phyloP scores from a whole-genome alignment of 140 eudicot genomes.

The Anethum foeniculum region DNA sequence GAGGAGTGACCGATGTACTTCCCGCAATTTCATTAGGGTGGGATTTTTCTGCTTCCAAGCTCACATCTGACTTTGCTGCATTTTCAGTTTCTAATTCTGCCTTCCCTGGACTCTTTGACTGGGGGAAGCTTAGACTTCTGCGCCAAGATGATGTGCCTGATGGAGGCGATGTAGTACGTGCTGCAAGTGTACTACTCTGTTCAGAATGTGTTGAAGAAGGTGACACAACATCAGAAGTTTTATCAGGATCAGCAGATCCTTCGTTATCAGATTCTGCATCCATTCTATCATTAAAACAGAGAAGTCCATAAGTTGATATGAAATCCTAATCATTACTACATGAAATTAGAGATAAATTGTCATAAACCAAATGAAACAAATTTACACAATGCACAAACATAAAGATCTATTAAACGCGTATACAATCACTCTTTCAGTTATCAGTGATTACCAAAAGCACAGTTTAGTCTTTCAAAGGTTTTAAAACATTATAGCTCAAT shows the following conservation, averaged over 20 bases:
- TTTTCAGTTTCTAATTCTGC: conserved; percentile 32
- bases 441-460: not conserved
- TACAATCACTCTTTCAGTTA: not conserved
- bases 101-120: conserved; percentile 25
- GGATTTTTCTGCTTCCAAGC: conserved; percentile 33
- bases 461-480: not conserved
- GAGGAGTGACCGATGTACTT: conserved; percentile 28
- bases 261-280: conserved; percentile 40
- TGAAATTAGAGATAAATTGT: not conserved
- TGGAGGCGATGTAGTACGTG: conserved; percentile 32
- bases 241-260: conserved; percentile 29
- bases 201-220: conserved; percentile 22
- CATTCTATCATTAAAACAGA: conserved; percentile 45
- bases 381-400: not conserved
- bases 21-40: conserved; percentile 33
- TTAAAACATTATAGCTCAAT: not conserved
- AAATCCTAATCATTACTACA: not conserved
- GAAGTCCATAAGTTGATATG: conserved; percentile 8
- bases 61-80: conserved; percentile 43
- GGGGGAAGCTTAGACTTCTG: conserved; percentile 35
- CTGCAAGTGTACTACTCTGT: conserved; percentile 25
- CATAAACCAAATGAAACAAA: not conserved
- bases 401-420: not conserved
- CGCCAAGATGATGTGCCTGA: conserved; percentile 45
- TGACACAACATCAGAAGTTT: conserved; percentile 29